Percentiles rank a stretch among this genome's conserved stretches.
phyloP scores from a whole-genome alignment of 2,329 filamentous ascomycete genomes.

The Alternaria gansuensis region DNA sequence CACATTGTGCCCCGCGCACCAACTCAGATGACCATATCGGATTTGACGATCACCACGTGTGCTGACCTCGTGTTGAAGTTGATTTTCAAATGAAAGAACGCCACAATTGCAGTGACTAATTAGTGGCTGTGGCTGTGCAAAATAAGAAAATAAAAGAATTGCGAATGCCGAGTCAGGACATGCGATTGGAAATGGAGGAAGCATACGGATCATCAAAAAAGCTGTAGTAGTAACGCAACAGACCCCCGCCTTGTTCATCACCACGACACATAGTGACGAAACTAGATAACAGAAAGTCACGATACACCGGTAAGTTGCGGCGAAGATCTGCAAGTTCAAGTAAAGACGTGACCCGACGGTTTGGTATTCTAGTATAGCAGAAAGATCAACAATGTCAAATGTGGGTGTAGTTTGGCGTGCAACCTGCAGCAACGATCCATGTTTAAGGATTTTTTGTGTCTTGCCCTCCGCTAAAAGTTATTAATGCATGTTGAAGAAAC shows the following conservation, averaged over 20 bases:
- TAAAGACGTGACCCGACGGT: background rate
- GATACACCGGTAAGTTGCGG: background rate
- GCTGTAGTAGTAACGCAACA: background rate
- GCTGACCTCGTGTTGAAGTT: background rate
- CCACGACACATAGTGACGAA: background rate
- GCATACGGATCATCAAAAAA: background rate
- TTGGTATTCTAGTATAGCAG: background rate
- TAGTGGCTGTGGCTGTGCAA: background rate
- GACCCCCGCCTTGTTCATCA: background rate
- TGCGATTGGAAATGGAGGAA: no score
- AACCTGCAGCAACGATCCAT: constrained; percentile 6
- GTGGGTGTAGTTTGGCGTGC: background rate
- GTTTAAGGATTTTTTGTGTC: background rate
- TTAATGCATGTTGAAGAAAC: constrained; percentile 4
- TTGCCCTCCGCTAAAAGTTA: background rate
- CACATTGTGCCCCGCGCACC: background rate
- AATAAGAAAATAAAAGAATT: background rate
- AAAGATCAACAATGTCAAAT: background rate
- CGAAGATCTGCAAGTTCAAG: background rate
- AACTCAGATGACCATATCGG: background rate
- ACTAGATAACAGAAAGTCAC: background rate
- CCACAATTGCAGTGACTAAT: background rate
- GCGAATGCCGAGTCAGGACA: background rate
- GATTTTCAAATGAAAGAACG: background rate
- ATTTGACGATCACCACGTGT: background rate